These are phyloP conservation scores for Citrus glauca DNA, from an alignment of 345 rosid genomes.

Conservation along the genomic window DNA sequence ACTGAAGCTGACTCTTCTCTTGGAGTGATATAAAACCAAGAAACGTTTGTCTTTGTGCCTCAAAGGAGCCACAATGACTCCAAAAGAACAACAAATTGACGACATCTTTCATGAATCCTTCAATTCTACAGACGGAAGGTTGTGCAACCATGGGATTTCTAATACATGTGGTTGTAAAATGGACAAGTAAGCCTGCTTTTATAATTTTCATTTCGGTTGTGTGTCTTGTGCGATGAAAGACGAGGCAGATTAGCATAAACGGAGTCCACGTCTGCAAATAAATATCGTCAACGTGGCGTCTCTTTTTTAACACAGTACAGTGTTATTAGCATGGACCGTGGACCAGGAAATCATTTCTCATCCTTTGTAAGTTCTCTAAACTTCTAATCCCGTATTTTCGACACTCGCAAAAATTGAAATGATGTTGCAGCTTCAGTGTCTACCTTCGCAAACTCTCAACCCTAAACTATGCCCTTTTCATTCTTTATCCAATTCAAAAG, in stretches of 20 bases:
- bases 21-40: conserved; percentile 18
- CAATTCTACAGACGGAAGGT: not conserved
- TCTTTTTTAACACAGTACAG: not conserved
- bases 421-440: conserved; percentile 36
- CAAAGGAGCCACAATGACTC: conserved; percentile 34
- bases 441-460: conserved; percentile 35
- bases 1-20: conserved; percentile 24
- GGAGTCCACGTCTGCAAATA: not conserved
- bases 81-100: conserved; percentile 23
- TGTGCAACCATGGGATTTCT: not conserved
- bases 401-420: not conserved
- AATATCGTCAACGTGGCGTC: not conserved
- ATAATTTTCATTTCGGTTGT: not conserved
- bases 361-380: not conserved
- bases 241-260: not conserved
- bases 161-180: not conserved
- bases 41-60: conserved; percentile 15
- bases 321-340: not conserved
- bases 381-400: not conserved
- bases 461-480: conserved; percentile 4
- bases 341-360: conserved; percentile 4
- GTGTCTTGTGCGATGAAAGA: not conserved
- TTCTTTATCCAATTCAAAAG: conserved; percentile 12
- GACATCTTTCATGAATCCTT: not conserved
- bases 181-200: not conserved